Conservation (phyloP, 2,329 filamentous ascomycete species). For the Exophiala oligosperma region DNA sequence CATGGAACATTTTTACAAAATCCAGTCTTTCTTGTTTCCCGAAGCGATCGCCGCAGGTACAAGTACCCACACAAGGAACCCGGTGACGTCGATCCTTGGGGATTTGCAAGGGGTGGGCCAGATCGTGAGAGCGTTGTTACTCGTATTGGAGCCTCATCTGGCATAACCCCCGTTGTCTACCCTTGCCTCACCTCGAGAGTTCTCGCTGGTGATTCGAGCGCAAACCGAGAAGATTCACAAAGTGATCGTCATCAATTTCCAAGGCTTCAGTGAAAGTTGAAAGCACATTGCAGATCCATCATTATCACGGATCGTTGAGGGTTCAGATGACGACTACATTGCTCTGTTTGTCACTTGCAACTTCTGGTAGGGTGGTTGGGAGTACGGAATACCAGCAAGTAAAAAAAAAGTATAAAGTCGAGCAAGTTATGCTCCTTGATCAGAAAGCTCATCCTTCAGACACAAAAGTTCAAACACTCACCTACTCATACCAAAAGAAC, state of each 20-base stretch:
- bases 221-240: too few species aligned
- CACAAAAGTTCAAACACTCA: not conserved
- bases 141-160: conserved; percentile 3
- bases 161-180: not conserved
- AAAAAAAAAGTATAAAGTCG: not conserved
- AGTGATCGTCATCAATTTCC: too few species aligned
- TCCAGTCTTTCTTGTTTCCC: not conserved
- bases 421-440: not conserved
- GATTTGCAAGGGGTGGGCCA: not conserved
- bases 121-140: not conserved
- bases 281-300: too few species aligned
- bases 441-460: not conserved
- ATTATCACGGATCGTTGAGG: too few species aligned
- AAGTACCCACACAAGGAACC: not conserved
- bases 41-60: conserved; percentile 20
- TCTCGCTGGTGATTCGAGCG: too few species aligned
- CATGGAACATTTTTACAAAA: not conserved
- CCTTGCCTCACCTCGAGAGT: not conserved
- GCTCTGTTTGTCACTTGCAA: too few species aligned
- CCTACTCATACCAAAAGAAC: not conserved
- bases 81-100: conserved; percentile 11
- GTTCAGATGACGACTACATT: too few species aligned
- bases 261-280: too few species aligned
- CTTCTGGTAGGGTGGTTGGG: too few species aligned
- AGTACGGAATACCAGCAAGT: not conserved